phyloP scores from a whole-genome alignment of 2,329 filamentous ascomycete species.

The Aspergillus udagawae region DNA sequence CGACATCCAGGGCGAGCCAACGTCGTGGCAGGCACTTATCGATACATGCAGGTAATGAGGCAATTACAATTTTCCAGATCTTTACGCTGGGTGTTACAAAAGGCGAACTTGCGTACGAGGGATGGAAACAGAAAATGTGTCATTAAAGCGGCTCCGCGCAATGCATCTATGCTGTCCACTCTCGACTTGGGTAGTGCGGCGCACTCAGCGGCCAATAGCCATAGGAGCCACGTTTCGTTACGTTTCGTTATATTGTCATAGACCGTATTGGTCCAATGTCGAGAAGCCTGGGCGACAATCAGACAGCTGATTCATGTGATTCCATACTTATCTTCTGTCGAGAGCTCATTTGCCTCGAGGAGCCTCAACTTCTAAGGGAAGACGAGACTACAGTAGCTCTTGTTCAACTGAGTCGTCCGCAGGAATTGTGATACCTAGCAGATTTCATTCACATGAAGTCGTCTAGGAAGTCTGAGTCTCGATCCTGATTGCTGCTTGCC shows the following conservation, averaged over 20 bases:
- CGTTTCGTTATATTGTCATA: neutral
- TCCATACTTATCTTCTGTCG: too few species aligned
- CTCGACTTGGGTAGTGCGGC: neutral
- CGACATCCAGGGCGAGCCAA: neutral
- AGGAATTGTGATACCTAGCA: neutral
- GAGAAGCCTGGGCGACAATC: neutral
- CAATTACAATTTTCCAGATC: neutral
- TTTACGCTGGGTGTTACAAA: neutral
- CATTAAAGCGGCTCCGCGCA: neutral
- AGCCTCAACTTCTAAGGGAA: neutral
- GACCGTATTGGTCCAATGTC: neutral
- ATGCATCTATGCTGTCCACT: neutral
- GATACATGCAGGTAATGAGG: neutral
- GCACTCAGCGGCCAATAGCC: neutral
- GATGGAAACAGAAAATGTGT: neutral
- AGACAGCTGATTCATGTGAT: too few species aligned
- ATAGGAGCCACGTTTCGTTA: neutral
- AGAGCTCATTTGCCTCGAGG: neutral
- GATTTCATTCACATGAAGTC: slow-evolving; percentile 74
- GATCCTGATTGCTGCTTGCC: slow-evolving; percentile 77
- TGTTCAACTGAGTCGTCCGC: neutral
- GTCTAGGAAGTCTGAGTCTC: slow-evolving; percentile 69
- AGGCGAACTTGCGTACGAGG: neutral
- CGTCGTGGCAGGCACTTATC: slow-evolving; percentile 3
- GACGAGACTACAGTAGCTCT: neutral